phyloP scores from a whole-genome alignment of 148 eudicot species.

The Mesembryanthemum crystallinum region DNA sequence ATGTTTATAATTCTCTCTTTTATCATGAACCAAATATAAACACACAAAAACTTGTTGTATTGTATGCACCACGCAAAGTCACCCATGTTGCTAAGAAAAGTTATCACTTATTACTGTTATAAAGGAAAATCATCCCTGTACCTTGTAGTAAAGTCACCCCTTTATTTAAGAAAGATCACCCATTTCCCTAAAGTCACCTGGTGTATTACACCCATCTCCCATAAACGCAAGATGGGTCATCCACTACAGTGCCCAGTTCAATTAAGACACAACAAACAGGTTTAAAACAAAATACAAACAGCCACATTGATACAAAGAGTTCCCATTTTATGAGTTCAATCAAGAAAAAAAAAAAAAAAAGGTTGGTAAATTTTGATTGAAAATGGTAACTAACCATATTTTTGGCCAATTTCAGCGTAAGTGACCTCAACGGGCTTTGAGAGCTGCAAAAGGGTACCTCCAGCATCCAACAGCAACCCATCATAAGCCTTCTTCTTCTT shows the following conservation, averaged over 20 bases:
- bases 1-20: neutral
- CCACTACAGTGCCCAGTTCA: neutral
- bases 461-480: conserved; percentile 92
- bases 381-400: conserved; percentile 52
- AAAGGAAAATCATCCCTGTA: no score
- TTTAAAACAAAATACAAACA: neutral
- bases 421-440: conserved; percentile 76
- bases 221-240: neutral
- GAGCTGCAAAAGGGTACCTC: conserved; percentile 90
- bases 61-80: no score
- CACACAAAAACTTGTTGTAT: no score
- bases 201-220: neutral
- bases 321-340: neutral
- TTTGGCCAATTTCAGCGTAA: conserved; percentile 64
- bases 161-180: no score
- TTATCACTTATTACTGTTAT: no score
- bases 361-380: neutral
- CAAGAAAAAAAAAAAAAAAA: neutral
- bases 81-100: no score
- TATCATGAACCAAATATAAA: neutral
- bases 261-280: neutral
- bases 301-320: neutral
- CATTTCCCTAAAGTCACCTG: no score
- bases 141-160: no score
- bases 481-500: conserved; percentile 56